phyloP scores from a whole-genome alignment of 2,329 filamentous ascomycete species.

The Aureobasidium sp. region DNA sequence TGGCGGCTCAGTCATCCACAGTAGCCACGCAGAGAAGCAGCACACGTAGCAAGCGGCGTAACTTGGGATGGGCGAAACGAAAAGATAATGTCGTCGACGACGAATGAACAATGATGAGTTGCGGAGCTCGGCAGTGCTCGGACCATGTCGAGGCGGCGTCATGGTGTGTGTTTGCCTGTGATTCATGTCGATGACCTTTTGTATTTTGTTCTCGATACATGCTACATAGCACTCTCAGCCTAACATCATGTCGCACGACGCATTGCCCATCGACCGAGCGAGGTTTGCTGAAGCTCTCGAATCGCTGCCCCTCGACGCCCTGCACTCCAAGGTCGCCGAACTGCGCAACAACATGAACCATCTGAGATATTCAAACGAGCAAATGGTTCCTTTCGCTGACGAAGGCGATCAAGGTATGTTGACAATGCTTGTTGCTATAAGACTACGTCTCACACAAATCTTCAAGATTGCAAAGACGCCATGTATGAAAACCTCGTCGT shows the following conservation, averaged over 20 bases:
- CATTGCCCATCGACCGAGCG: conserved; percentile 26
- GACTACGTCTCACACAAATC: neutral
- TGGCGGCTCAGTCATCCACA: conserved; percentile 18
- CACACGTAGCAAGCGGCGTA: neutral
- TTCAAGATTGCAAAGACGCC: conserved; percentile 63
- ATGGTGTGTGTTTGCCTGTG: conserved; percentile 16
- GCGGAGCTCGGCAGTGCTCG: conserved; percentile 21
- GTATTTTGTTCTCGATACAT: neutral
- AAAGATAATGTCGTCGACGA: conserved; percentile 12
- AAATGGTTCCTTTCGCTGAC: conserved; percentile 63
- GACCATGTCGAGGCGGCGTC: conserved; percentile 18
- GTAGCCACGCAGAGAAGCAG: neutral
- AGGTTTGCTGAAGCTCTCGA: conserved; percentile 50
- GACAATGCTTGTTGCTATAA: fast-evolving
- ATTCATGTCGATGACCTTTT: neutral
- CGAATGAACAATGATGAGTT: neutral
- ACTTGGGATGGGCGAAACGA: neutral
- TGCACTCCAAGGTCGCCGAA: conserved; percentile 70
- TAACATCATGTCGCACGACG: conserved; percentile 18
- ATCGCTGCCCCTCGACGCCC: conserved; percentile 57
- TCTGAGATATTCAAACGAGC: conserved; percentile 65
- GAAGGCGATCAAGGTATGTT: conserved; percentile 43
- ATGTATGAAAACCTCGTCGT: conserved; percentile 61
- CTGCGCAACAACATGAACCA: conserved; percentile 68
- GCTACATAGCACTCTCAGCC: neutral